Percentiles rank a stretch among this genome's conserved stretches.
Evolutionary conservation across 2,329 filamentous ascomycete genomes (phyloP).

Genomic region (Capronia americana): DNA sequence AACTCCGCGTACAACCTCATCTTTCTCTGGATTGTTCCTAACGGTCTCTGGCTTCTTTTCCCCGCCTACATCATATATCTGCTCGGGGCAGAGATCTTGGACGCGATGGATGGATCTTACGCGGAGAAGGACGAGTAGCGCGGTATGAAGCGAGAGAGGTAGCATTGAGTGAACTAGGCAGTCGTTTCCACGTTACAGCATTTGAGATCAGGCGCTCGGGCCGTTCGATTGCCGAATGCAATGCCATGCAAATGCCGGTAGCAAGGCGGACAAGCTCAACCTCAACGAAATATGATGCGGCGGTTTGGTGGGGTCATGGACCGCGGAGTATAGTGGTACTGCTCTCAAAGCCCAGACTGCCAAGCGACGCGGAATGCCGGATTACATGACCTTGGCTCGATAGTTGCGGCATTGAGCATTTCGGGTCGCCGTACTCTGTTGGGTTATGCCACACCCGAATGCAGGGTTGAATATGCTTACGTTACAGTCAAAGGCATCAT

Average conservation of each 20-base stretch:
- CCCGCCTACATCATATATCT: constrained; percentile 67
- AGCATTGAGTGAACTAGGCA: not conserved
- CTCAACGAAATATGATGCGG: not conserved
- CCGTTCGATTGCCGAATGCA: constrained; percentile 12
- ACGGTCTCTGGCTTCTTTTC: constrained; percentile 69
- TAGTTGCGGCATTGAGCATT: not conserved
- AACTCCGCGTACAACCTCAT: constrained; percentile 62
- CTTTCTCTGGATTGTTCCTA: constrained; percentile 69
- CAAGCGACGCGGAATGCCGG: constrained; percentile 21
- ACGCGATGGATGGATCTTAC: constrained; percentile 47
- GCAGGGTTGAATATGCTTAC: constrained; percentile 6
- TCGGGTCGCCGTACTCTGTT: not conserved
- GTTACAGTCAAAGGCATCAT: constrained; percentile 14
- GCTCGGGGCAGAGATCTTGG: constrained; percentile 67
- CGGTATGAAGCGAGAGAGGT: not conserved
- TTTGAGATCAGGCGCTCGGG: not conserved
- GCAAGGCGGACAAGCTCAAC: not conserved
- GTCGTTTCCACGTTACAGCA: not conserved
- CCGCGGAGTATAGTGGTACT: not conserved
- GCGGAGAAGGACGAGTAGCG: constrained; percentile 30
- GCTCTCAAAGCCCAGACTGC: not conserved
- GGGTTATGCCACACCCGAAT: not conserved
- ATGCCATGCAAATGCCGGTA: constrained; percentile 10
- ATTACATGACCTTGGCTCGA: not conserved
- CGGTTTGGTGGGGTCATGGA: not conserved